Evolutionary conservation across 2,329 filamentous ascomycete species (phyloP), one percentile per base, ranked within the genome.

Genomic region (Saccharata proteae): DNA sequence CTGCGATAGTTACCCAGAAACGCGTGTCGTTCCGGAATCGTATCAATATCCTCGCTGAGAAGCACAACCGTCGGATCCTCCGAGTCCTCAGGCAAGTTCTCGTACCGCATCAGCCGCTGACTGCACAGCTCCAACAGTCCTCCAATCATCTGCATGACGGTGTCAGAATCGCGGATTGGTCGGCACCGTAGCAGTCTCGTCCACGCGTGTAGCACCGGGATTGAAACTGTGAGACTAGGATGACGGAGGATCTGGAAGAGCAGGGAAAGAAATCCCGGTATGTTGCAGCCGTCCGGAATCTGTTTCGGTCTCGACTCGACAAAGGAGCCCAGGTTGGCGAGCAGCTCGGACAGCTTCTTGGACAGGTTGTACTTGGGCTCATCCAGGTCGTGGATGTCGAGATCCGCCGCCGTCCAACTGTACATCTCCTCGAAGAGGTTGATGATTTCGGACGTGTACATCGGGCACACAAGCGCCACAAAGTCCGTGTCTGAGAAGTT

Each of bases 1-100:
- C 90, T 73, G 22, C 90, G 71, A 54, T 98, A 98, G 49, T 98
- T 96, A 4, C 88, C 85, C 8, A 96, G 68, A 52, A 98, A 98
- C 1, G 85, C 84, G 57, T 98, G 90, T 15, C 85, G 73, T 52
- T 98, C 90, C 0, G 90, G 90, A 13, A 88, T 65, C 0, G 88
- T 96, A 48, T 98, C 90, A 34, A 93, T 92, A 49, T 98, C 90
- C 48, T 96, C 86, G 46, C 85, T 68, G 2, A 98, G 66, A 42
- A 93, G 90, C 8, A 83, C 63, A 36, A 85, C 71, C 0, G 80
- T 86, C 2, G 81, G 69, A 44, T 94, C 78, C 27, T 82, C 72
- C 0, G 77, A 80, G 40, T 93, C 80, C 40, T 88, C 77, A 0
- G 85, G 82, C 3, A 96, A 61, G 40, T 71, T 77, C 54, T 98